Conservation (phyloP, 2,329 filamentous ascomycete genomes). For the Fusarium oxysporum region DNA sequence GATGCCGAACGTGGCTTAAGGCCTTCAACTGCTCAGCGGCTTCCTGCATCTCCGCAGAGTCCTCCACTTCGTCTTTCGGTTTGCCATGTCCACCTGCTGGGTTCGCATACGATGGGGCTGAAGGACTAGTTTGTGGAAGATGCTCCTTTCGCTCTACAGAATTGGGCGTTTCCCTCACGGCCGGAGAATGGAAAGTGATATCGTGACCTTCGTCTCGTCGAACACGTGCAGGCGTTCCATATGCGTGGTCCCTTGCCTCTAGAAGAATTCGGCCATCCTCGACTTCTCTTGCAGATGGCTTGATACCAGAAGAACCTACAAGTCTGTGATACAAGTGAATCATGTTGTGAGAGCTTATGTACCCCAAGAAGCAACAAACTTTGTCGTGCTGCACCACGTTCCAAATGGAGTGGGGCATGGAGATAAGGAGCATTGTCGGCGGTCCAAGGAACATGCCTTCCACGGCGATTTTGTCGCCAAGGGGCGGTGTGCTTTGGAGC, state of each 20-base stretch:
- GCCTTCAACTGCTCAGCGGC: constrained; percentile 75
- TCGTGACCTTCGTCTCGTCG: constrained; percentile 48
- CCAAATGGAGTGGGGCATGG: constrained; percentile 73
- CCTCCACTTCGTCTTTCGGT: constrained; percentile 59
- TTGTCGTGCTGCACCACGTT: constrained; percentile 74
- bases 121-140: constrained; percentile 46
- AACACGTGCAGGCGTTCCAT: constrained; percentile 48
- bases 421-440: constrained; percentile 73
- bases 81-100: constrained; percentile 41
- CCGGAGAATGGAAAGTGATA: constrained; percentile 39
- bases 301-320: constrained; percentile 59
- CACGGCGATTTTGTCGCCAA: constrained; percentile 69
- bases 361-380: constrained; percentile 73
- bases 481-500: constrained; percentile 69
- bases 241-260: constrained; percentile 62
- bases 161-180: constrained; percentile 39
- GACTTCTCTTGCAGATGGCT: constrained; percentile 63
- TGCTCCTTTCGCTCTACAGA: constrained; percentile 43
- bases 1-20: constrained; percentile 70
- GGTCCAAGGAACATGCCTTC: constrained; percentile 77
- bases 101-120: constrained; percentile 37
- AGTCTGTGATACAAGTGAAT: constrained; percentile 71
- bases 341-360: constrained; percentile 76
- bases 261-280: constrained; percentile 69
- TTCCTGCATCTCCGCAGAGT: constrained; percentile 77